Evolutionary conservation across 2,329 filamentous ascomycete species (phyloP).

Genomic region (Aspergillus novoparasiticus): DNA sequence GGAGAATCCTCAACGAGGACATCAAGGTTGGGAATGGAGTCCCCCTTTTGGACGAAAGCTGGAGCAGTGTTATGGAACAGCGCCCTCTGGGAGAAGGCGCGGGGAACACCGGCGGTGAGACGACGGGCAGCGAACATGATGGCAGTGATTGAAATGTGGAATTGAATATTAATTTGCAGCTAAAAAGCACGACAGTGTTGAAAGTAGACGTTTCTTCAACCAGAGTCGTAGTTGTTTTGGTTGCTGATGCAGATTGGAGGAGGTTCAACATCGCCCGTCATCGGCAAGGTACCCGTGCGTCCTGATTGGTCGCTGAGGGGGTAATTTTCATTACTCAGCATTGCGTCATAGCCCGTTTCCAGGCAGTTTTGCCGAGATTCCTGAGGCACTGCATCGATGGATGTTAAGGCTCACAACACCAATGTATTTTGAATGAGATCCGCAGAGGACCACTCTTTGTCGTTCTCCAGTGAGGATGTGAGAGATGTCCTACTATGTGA

Average conservation of each 20-base stretch:
- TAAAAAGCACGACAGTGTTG: background rate
- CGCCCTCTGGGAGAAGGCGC: conserved; percentile 33
- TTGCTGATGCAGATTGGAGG: background rate
- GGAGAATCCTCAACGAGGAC: conserved; percentile 83
- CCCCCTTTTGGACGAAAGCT: conserved; percentile 70
- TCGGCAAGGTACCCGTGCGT: background rate
- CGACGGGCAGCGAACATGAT: conserved; percentile 44
- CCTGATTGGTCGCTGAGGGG: background rate
- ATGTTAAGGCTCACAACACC: background rate
- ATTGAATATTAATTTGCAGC: background rate
- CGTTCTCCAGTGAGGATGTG: too few species aligned
- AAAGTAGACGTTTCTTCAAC: background rate
- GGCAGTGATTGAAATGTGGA: background rate
- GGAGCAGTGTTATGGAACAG: conserved; percentile 44
- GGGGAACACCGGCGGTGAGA: conserved; percentile 34
- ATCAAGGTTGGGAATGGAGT: conserved; percentile 74
- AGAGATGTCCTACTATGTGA: too few species aligned
- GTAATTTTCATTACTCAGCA: background rate
- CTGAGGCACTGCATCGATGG: background rate
- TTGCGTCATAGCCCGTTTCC: background rate
- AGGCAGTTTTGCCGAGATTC: background rate
- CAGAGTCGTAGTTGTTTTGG: background rate
- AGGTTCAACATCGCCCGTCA: background rate
- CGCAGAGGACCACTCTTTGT: too few species aligned
- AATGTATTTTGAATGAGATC: too few species aligned